phyloP scores from a whole-genome alignment of 2,329 filamentous ascomycete genomes.

The Xylariaceae sp. region DNA sequence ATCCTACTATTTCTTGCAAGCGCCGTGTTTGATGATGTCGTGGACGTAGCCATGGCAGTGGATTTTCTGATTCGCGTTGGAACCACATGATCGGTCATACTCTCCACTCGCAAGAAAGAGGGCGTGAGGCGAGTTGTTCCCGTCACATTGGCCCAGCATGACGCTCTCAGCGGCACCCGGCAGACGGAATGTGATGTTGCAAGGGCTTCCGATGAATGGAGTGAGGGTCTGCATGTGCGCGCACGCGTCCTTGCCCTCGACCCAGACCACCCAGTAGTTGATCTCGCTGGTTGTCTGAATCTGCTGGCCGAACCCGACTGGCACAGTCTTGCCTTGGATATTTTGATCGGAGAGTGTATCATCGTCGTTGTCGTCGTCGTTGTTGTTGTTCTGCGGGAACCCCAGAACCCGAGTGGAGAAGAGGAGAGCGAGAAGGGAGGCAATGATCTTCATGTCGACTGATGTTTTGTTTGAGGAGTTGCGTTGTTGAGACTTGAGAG shows the following conservation, averaged over 20 bases:
- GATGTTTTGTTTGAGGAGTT: too few relatives aligned
- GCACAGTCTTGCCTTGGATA: background rate
- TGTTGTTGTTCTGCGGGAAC: too few relatives aligned
- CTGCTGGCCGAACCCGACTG: slow-evolving; percentile 7
- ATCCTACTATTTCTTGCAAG: background rate
- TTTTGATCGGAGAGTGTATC: too few relatives aligned
- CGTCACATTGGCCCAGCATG: slow-evolving; percentile 14
- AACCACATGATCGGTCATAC: slow-evolving; percentile 4
- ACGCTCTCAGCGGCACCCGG: slow-evolving; percentile 5
- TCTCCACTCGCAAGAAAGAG: slow-evolving; percentile 6
- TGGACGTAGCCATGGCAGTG: slow-evolving; percentile 30
- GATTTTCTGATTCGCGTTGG: slow-evolving; percentile 15
- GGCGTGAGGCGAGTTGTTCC: slow-evolving; percentile 10
- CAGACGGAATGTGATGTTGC: slow-evolving; percentile 14
- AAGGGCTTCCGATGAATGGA: slow-evolving; percentile 10
- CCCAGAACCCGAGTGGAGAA: too few relatives aligned
- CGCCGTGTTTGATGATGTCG: slow-evolving; percentile 16
- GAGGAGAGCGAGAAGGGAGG: too few relatives aligned
- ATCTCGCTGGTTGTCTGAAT: slow-evolving; percentile 9
- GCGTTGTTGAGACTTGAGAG: too few relatives aligned
- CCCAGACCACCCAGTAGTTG: slow-evolving; percentile 21
- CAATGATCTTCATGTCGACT: too few relatives aligned
- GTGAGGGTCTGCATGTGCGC: slow-evolving; percentile 10
- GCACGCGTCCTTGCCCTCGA: slow-evolving; percentile 19
- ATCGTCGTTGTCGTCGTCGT: too few relatives aligned